Base-by-base conservation (phyloP, 1,139 yeast genomes). In the Starmera stellimalicola region DNA sequence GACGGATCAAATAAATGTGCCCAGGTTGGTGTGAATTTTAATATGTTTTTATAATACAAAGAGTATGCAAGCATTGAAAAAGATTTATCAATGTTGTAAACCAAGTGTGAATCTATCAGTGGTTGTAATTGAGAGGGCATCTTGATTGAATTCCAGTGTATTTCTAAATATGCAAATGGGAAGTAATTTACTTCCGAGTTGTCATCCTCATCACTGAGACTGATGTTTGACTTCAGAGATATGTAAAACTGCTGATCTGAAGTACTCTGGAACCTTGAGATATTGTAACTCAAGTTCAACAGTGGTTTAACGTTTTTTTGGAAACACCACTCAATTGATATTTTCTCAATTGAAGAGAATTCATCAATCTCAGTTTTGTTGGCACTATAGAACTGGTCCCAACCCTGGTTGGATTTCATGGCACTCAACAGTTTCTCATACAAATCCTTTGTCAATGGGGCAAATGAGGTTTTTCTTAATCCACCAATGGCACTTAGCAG, bases 401-500 rank as follows among this genome's bases (percentile, higher is more conserved):
- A 46, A 2, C 31, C 2, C 16, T 17, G 1, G 30, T 14, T 23
- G 43, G 36, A 16, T 42, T 33, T 5, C 33, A 12, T 9, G 48
- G 24, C 11, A 49, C 9, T 35, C 19, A 2, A 39, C 24, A 18
- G 58, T 44, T 2, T 42, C 36, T n/a, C 37, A 36, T n/a, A 22
- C 8, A 22, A 22, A 24, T 54, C 38, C 14, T 45, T 34, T 12
- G 51, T 22, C 6, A 45, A 37, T 12, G 57, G 42, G 15, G 65
- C 54, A 28, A 60, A 52, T 3, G 73, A 54, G 34, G 65, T 62
- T 40, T 68, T 68, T 27, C 76, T 58, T 20, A 70, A 42, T 0
- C 77, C 77, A 18, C 76, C 76, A 19, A 69, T 58, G 1, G 76
- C 73, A 12, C 72, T 59, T 22, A 69, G 52, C 24, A 70, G 46